phyloP scores from a whole-genome alignment of 1,139 yeast genomes.

The Kluyveromyces sp. region DNA sequence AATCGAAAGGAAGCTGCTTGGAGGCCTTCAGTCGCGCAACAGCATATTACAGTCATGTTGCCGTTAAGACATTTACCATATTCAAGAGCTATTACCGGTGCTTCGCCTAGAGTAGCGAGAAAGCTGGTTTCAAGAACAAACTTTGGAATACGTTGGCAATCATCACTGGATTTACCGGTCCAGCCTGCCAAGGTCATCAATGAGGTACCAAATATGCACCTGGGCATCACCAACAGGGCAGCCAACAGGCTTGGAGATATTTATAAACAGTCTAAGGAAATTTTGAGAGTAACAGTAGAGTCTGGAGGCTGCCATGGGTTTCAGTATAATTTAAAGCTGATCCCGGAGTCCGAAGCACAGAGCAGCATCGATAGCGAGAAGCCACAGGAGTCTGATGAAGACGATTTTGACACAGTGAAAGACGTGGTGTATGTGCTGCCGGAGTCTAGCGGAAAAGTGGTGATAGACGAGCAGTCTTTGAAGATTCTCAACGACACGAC shows the following conservation, averaged over 20 bases:
- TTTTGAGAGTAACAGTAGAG: conserved; percentile 74
- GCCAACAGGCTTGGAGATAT: conserved; percentile 50
- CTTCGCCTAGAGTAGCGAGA: background rate
- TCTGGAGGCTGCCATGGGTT: conserved; percentile 99
- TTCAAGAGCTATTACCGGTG: background rate
- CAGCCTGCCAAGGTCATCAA: conserved; percentile 23
- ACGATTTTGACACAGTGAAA: conserved; percentile 33
- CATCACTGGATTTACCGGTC: conserved; percentile 12
- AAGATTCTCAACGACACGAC: conserved; percentile 80
- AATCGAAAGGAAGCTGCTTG: background rate
- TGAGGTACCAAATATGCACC: conserved; percentile 21
- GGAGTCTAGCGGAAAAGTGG: conserved; percentile 37
- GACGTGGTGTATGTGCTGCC: conserved; percentile 22
- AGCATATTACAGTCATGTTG: background rate
- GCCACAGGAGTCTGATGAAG: conserved; percentile 53
- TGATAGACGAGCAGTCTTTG: conserved; percentile 74
- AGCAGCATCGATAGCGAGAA: conserved; percentile 41
- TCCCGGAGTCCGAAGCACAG: conserved; percentile 34
- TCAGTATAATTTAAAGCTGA: conserved; percentile 71
- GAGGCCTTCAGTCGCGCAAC: background rate
- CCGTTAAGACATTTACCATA: background rate
- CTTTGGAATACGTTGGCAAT: conserved; percentile 5
- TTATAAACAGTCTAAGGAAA: conserved; percentile 46
- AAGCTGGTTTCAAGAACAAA: conserved; percentile 6
- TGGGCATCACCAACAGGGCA: conserved; percentile 42